Evolutionary conservation across 805 yeast species (phyloP), one percentile per base, ranked within the genome.

Genomic region (Schwanniomyces polymorphus): DNA sequence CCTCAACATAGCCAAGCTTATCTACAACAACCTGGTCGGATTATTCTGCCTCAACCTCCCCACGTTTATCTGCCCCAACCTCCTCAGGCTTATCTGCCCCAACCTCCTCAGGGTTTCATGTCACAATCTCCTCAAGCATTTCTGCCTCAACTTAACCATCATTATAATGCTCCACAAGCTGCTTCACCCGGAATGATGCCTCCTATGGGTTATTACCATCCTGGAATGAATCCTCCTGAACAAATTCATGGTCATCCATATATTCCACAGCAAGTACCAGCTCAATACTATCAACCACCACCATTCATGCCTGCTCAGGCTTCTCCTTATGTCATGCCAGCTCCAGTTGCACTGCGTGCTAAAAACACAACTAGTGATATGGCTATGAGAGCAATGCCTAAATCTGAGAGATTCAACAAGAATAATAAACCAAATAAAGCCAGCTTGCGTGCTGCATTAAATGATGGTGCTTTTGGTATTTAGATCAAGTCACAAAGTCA

Each of bases 381-480:
- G 41, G 69, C 82, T 3, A 65, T 81, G 58, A 68, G 64, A 54
- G 64, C 67, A 31, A 69, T 80, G 67, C 87, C 86, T 4, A 54
- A 74, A 5, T 69, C 75, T 5, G 66, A 58, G 18, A 64, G 58
- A 44, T 49, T 37, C 44, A 56, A 65, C 44, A 74, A 75, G 58
- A 80, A 72, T 57, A 62, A 67, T 43, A 67, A 60, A 21, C 64
- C 71, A 29, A 80, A 80, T 54, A 81, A 84, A 56, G 84, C 80
- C 37, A 73, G 76, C 44, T 71, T 86, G 39, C 75, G 90, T 55
- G 77, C 81, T 43, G 88, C 88, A 1, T 74, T 86, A 42, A 78
- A 80, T 57, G 81, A 79, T 47, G 87, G 86, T 27, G 76, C 76
- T 45, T 86, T 85, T 67, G 92, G 92, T 40, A 84, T 86, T 31